These are phyloP conservation scores for Arxiozyma bovina DNA, from an alignment of 1,139 yeast genomes.

Conservation along the genomic window DNA sequence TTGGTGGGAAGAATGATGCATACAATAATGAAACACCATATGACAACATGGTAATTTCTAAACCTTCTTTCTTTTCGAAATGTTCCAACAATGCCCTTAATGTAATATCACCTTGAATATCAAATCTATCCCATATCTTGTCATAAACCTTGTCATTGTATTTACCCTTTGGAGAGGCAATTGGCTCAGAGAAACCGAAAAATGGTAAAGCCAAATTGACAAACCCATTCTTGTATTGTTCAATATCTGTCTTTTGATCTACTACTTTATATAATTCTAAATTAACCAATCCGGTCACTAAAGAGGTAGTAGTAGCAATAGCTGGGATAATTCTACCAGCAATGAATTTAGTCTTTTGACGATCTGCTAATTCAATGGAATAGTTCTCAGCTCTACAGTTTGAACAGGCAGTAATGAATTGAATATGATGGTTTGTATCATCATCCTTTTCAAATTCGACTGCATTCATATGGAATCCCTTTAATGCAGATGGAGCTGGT, in stretches of 20 bases:
- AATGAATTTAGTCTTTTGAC: slow-evolving; percentile 67
- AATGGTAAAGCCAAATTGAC: slow-evolving; percentile 91
- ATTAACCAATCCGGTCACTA: slow-evolving; percentile 91
- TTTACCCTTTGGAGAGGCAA: slow-evolving; percentile 71
- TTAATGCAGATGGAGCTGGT: slow-evolving; percentile 83
- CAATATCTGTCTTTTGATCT: slow-evolving; percentile 62
- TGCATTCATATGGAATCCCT: slow-evolving; percentile 77
- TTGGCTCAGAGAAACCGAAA: slow-evolving; percentile 94
- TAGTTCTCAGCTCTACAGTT: slow-evolving; percentile 92
- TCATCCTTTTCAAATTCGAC: slow-evolving; percentile 97
- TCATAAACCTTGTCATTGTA: slow-evolving; percentile 78
- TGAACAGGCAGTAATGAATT: slow-evolving; percentile 93
- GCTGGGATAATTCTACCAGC: slow-evolving; percentile 98
- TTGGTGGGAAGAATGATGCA: slow-evolving; percentile 90
- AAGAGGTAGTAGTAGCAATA: slow-evolving; percentile 95
- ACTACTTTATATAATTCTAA: slow-evolving; percentile 87
- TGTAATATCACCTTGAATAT: slow-evolving; percentile 67
- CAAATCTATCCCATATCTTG: slow-evolving; percentile 92
- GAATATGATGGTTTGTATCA: slow-evolving; percentile 91
- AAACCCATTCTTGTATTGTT: slow-evolving; percentile 89
- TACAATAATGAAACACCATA: slow-evolving; percentile 82
- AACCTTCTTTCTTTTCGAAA: slow-evolving; percentile 73
- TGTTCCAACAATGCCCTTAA: slow-evolving; percentile 66
- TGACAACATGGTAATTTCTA: slow-evolving; percentile 84
- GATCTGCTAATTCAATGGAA: slow-evolving; percentile 70